Evolutionary conservation across 345 rosid species (phyloP).

Genomic region (Populus euphratica): DNA sequence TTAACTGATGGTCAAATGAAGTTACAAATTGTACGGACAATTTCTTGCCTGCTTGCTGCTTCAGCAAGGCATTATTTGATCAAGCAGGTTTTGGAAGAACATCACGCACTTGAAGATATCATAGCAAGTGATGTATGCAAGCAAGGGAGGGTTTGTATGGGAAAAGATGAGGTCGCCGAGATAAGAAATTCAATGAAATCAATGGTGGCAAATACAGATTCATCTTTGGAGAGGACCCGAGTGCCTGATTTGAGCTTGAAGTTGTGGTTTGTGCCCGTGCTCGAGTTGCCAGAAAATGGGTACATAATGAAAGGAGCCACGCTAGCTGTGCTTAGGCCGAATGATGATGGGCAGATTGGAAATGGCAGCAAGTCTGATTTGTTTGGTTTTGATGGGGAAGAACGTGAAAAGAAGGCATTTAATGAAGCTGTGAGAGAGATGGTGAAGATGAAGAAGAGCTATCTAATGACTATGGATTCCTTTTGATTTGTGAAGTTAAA

Average conservation of each 20-base stretch:
- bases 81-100: conserved; percentile 24
- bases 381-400: conserved; percentile 14
- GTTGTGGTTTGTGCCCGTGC: conserved; percentile 32
- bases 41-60: conserved; percentile 36
- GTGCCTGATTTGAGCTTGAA: conserved; percentile 40
- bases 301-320: conserved; percentile 44
- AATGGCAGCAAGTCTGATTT: not conserved
- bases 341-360: not conserved
- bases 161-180: conserved; percentile 29
- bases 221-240: conserved; percentile 23
- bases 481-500: conserved; percentile 22
- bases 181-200: conserved; percentile 17
- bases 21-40: conserved; percentile 33
- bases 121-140: conserved; percentile 29
- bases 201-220: not conserved
- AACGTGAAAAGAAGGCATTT: conserved; percentile 15
- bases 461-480: conserved; percentile 41
- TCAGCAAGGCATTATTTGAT: conserved; percentile 36
- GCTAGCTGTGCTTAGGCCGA: conserved; percentile 30
- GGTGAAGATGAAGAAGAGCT: conserved; percentile 41
- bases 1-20: conserved; percentile 33
- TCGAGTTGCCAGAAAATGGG: conserved; percentile 41
- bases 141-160: conserved; percentile 31
- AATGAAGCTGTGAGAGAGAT: conserved; percentile 41
- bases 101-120: conserved; percentile 21